Percentiles rank a stretch among this genome's conserved stretches.
Evolutionary conservation across 2,329 filamentous ascomycete species (phyloP).

Genomic region (Aspergillus tamarii): DNA sequence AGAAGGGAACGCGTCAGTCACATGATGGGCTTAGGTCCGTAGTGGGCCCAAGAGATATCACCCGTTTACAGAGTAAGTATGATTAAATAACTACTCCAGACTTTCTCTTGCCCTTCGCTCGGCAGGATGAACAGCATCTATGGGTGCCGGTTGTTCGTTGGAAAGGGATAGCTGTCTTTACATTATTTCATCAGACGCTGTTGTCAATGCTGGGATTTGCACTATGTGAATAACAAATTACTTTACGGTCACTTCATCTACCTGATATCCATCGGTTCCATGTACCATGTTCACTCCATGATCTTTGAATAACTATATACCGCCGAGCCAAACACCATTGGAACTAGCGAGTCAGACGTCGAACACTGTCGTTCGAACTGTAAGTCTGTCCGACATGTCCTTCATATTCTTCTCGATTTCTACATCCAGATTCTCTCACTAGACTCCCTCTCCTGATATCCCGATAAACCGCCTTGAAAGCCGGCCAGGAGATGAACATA

Average conservation of each 20-base stretch:
- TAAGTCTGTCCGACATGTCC: conserved; percentile 5
- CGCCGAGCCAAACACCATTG: background rate
- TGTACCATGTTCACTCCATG: background rate
- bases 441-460: conserved; percentile 21
- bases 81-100: background rate
- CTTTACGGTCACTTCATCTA: background rate
- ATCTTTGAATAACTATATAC: background rate
- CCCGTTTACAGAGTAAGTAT: too few relatives aligned
- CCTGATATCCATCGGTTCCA: background rate
- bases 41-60: background rate
- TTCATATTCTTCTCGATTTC: background rate
- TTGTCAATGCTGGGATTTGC: background rate
- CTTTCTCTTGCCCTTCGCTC: background rate
- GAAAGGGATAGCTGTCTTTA: background rate
- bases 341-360: conserved; percentile 14
- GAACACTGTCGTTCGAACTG: conserved; percentile 18
- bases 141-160: background rate
- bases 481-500: conserved; percentile 67
- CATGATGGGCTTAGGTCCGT: conserved; percentile 20
- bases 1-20: conserved; percentile 7
- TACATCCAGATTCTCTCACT: background rate
- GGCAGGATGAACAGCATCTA: background rate
- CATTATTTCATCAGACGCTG: background rate
- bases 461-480: conserved; percentile 52
- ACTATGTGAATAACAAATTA: too few relatives aligned